Evolutionary conservation across 257 asterid genomes (phyloP).

Genomic region (Plantago ovata): DNA sequence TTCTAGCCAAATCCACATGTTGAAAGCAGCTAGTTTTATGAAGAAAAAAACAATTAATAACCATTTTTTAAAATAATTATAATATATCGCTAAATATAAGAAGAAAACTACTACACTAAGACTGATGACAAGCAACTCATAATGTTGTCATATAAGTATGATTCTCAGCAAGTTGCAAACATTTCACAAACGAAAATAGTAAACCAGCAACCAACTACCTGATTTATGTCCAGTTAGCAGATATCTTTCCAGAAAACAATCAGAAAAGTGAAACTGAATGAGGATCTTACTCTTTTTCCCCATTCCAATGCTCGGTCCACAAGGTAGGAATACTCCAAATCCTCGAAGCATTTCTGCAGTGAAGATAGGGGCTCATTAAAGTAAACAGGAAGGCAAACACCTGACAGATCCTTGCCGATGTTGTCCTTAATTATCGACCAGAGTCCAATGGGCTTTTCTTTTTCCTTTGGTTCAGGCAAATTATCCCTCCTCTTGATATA

Average conservation of each 20-base stretch:
- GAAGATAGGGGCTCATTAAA: constrained; percentile 98
- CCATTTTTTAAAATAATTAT: too few species aligned
- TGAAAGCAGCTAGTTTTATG: too few species aligned
- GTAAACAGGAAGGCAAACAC: constrained; percentile 98
- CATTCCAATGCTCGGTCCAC: constrained; percentile 89
- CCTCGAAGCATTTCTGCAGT: constrained; percentile 95
- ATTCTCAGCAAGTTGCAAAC: constrained; percentile 2
- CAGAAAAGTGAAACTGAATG: constrained; percentile 18
- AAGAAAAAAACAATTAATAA: too few species aligned
- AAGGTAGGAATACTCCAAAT: constrained; percentile 89
- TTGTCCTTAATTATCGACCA: constrained; percentile 99
- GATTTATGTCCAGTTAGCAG: too few species aligned
- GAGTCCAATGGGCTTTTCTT: constrained; percentile 90
- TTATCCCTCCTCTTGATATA: constrained; percentile 66
- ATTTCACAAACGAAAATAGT: too few species aligned
- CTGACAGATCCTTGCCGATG: constrained; percentile 97
- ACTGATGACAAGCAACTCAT: not conserved
- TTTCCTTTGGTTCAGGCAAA: constrained; percentile 95
- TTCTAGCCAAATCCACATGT: too few species aligned
- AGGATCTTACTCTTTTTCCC: constrained; percentile 77
- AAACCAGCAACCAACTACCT: too few species aligned
- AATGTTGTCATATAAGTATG: too few species aligned
- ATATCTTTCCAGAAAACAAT: too few species aligned
- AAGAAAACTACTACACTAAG: not conserved
- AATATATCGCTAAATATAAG: too few species aligned